These are phyloP conservation scores for Eutypa lata DNA, from an alignment of 2,329 filamentous ascomycete genomes.

Conservation along the genomic window DNA sequence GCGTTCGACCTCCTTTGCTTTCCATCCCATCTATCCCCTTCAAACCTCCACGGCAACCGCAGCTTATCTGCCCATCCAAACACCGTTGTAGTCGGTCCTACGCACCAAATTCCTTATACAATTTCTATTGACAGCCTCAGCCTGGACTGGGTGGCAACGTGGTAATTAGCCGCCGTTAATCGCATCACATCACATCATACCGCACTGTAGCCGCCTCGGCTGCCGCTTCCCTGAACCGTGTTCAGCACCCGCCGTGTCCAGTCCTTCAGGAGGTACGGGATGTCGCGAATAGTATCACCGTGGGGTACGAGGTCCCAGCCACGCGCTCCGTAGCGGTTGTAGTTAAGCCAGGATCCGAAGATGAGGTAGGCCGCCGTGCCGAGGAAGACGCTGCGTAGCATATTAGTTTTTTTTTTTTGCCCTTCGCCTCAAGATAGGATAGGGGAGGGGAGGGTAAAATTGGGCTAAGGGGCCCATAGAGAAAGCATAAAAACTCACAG, in stretches of 20 bases:
- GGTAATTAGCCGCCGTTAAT: background rate
- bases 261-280: slow-evolving; percentile 90
- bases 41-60: too few species aligned
- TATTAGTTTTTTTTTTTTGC: slow-evolving; percentile 3
- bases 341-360: slow-evolving; percentile 98
- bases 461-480: too few species aligned
- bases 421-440: background rate
- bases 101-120: too few species aligned
- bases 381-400: slow-evolving; percentile 68
- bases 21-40: too few species aligned
- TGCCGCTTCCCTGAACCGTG: slow-evolving; percentile 79
- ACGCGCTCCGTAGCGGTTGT: slow-evolving; percentile 90
- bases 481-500: too few species aligned
- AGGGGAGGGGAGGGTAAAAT: slow-evolving; percentile 2
- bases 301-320: slow-evolving; percentile 95
- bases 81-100: too few species aligned
- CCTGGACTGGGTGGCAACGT: background rate
- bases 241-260: slow-evolving; percentile 77
- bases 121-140: too few species aligned
- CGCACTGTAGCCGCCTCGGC: slow-evolving; percentile 89
- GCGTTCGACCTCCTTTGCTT: too few species aligned
- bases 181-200: slow-evolving; percentile 52
- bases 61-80: too few species aligned
- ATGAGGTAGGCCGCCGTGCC: slow-evolving; percentile 86
- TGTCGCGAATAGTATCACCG: slow-evolving; percentile 84